Percentiles rank a stretch among this genome's conserved stretches.
These are phyloP conservation scores for Trichosanthes cucumerina DNA, from an alignment of 306 rosid genomes.

Conservation along the genomic window DNA sequence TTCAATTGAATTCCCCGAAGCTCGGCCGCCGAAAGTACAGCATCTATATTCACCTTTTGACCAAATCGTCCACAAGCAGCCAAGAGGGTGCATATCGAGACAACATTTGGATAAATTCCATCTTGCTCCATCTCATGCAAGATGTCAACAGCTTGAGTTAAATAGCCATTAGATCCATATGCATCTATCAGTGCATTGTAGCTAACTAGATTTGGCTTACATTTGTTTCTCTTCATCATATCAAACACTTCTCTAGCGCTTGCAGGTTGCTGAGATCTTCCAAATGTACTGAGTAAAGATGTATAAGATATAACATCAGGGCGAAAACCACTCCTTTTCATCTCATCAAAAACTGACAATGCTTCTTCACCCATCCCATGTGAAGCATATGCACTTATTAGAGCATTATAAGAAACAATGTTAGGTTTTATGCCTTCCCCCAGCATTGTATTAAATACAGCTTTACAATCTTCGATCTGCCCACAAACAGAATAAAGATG, in stretches of 20 bases:
- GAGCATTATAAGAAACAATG: slow-evolving; percentile 61
- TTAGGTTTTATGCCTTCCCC: slow-evolving; percentile 84
- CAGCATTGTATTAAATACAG: slow-evolving; percentile 59
- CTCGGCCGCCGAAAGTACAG: slow-evolving; percentile 74
- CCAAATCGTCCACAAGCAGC: slow-evolving; percentile 86
- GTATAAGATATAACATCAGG: slow-evolving; percentile 92
- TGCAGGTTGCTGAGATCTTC: slow-evolving; percentile 66
- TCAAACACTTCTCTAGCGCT: slow-evolving; percentile 60
- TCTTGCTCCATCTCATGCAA: slow-evolving; percentile 85
- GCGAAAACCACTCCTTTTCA: slow-evolving; percentile 46
- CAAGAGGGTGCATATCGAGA: slow-evolving; percentile 82
- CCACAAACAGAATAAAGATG: slow-evolving; percentile 73
- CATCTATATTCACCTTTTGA: slow-evolving; percentile 75
- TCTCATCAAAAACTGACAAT: slow-evolving; percentile 46
- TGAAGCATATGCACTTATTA: slow-evolving; percentile 85
- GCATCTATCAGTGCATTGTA: slow-evolving; percentile 88
- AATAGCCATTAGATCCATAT: slow-evolving; percentile 75
- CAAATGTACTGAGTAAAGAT: slow-evolving; percentile 80
- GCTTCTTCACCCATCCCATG: slow-evolving; percentile 69
- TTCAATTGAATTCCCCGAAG: slow-evolving; percentile 74
- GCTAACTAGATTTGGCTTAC: slow-evolving; percentile 74
- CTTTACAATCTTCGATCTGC: slow-evolving; percentile 63
- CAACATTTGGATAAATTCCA: slow-evolving; percentile 76
- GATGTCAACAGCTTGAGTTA: slow-evolving; percentile 62
- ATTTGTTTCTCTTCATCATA: slow-evolving; percentile 50